Percentiles rank a stretch among this genome's conserved stretches.
Conservation (phyloP, 225 moss, liverwort and hornwort species). For the Pleurozium schreberi region DNA sequence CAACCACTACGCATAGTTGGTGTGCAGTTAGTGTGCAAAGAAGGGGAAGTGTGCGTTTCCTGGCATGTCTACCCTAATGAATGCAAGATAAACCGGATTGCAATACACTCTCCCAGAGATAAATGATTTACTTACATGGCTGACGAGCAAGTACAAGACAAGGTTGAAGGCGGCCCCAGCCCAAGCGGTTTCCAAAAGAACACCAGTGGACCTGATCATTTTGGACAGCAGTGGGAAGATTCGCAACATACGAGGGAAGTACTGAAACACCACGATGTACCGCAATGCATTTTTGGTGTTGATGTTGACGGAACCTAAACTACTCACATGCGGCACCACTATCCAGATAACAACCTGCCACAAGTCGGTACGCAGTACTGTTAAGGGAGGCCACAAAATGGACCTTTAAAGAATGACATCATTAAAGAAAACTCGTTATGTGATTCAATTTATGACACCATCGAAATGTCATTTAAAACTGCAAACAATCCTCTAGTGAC, state of each 20-base stretch:
- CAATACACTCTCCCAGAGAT: not conserved
- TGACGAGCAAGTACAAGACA: conserved; percentile 69
- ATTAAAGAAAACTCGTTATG: not conserved
- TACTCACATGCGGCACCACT: conserved; percentile 19
- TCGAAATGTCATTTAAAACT: not conserved
- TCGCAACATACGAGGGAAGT: conserved; percentile 40
- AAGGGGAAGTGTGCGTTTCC: not conserved
- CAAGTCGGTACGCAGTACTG: not conserved
- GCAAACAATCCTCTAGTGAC: not conserved
- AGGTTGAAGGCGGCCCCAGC: conserved; percentile 90
- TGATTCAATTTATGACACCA: not conserved
- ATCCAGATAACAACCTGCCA: conserved; percentile 46
- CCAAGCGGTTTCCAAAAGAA: conserved; percentile 89
- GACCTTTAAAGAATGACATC: not conserved
- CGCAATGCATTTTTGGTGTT: conserved; percentile 34
- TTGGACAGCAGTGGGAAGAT: conserved; percentile 44
- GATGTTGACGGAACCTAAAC: not conserved
- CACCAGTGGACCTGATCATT: conserved; percentile 60
- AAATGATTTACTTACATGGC: conserved; percentile 39
- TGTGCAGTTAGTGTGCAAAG: not conserved
- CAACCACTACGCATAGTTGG: not conserved
- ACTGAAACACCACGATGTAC: conserved; percentile 42
- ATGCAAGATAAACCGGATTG: not conserved
- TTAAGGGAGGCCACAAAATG: not conserved
- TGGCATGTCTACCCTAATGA: not conserved